Base-by-base conservation (phyloP, 129 eudicot genomes). In the Scalesia atractyloides region DNA sequence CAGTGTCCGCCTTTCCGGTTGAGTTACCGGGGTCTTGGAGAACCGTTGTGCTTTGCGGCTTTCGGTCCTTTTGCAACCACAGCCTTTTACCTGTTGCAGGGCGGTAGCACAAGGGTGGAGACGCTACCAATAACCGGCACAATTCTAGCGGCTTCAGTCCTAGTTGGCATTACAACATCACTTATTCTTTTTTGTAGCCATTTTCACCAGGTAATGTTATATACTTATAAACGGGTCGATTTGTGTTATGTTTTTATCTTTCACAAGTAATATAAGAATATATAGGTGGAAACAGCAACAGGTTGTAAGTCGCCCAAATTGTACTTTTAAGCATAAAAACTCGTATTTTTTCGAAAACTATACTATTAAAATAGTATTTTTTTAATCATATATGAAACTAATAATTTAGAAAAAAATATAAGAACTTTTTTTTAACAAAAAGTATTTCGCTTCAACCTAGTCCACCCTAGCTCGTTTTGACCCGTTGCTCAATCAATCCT, bases 181-280 rank as follows among this genome's bases (percentile, higher is more conserved):
- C 91, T 94, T 39, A 90, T 94, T 80, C 96, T 94, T 56, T 94
- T 94, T 72, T 94, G 99, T 59, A 94, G 99, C 64, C 99, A 94
- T 72, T 94, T 94, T 83, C 99, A 94, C 75, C 97, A 94, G 99
- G 99, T 93, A 69, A 33, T 64, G 46, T 17, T 46, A 34, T 76
- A 16, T 61, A 24, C 12, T 47, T 71, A 44, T 9, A 30, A 56
- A 41, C 56, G 15, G 39, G 41, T 43, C n/a, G 9, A 54, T 71
- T 43, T 18, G 16, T 37, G 58, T 72, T 58, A 58, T 57, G 57
- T 26, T 48, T 68, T 44, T 7, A 46, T 66, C 59, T 47, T 3
- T 68, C 12, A 66, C 20, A 22, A 14, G 71, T 44, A 46, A 9
- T 18, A 18, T 24, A 48, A 68, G 33, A 39, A 16, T 1, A 41